A percentile compares a stretch with the other conserved stretches of the same genome.
These are phyloP conservation scores for Ophiostoma fasciatum DNA, from an alignment of 2,329 filamentous ascomycete species.

Conservation along the genomic window DNA sequence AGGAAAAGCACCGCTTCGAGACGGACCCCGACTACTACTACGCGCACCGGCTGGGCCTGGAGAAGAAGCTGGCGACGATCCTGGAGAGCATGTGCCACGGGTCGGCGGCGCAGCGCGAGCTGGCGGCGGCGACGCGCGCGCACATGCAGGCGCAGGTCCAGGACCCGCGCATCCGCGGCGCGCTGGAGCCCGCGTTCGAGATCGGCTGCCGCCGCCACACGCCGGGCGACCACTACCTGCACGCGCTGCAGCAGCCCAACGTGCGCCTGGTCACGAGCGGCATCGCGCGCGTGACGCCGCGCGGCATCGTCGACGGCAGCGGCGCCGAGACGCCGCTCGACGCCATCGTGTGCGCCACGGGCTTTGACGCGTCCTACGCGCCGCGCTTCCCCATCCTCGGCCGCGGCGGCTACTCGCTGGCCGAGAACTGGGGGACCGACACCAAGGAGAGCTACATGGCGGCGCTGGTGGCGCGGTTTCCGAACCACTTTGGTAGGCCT, in stretches of 20 bases:
- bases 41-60: not conserved
- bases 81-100: too few species aligned
- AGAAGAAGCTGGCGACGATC: not conserved
- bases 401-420: not conserved
- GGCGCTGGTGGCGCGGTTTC: constrained; percentile 17
- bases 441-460: constrained; percentile 18
- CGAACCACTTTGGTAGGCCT: constrained; percentile 7
- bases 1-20: constrained; percentile 1
- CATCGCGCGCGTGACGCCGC: constrained; percentile 21
- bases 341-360: constrained; percentile 21
- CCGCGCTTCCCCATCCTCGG: constrained; percentile 17
- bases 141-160: constrained; percentile 15
- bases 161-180: not conserved
- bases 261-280: constrained; percentile 24
- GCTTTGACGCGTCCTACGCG: constrained; percentile 18
- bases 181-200: constrained; percentile 24
- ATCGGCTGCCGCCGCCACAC: constrained; percentile 27
- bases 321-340: constrained; percentile 15
- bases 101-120: too few species aligned
- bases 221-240: constrained; percentile 26
- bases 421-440: constrained; percentile 14
- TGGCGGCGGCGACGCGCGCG: not conserved
- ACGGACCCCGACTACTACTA: not conserved
- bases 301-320: constrained; percentile 18
- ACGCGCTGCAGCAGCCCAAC: constrained; percentile 27